Conservation (phyloP, 176 grass and related monocot species). For the Juncus effusus region DNA sequence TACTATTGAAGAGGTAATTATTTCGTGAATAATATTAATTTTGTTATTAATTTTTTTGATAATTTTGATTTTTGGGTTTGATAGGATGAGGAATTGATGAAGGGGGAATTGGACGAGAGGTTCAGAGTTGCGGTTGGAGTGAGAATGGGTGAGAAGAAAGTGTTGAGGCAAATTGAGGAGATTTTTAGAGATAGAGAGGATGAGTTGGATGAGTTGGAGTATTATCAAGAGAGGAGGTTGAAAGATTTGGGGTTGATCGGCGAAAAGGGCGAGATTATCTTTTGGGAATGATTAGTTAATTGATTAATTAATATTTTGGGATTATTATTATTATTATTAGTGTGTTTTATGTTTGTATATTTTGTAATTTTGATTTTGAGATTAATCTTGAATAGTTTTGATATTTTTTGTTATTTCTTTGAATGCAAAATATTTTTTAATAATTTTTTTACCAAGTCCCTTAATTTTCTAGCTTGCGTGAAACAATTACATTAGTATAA, state of each 20-base stretch:
- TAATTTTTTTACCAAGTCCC: too few relatives aligned
- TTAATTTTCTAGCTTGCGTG: not conserved
- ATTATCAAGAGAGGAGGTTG: slow-evolving; percentile 94
- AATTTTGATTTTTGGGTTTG: slow-evolving; percentile 25
- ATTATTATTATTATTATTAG: slow-evolving; percentile 5
- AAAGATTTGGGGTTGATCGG: slow-evolving; percentile 76
- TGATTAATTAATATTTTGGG: not conserved
- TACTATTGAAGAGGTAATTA: slow-evolving; percentile 67
- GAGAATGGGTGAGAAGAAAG: slow-evolving; percentile 82
- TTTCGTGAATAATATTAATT: not conserved
- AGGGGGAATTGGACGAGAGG: slow-evolving; percentile 45
- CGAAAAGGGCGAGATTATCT: slow-evolving; percentile 94
- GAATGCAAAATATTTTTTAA: not conserved
- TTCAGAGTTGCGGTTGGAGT: slow-evolving; percentile 54
- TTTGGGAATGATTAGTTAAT: slow-evolving; percentile 71
- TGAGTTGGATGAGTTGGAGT: slow-evolving; percentile 82
- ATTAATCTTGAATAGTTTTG: not conserved
- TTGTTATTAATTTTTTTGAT: not conserved
- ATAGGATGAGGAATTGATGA: slow-evolving; percentile 72
- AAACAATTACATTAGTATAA: not conserved
- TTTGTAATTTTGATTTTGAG: not conserved
- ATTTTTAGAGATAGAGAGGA: slow-evolving; percentile 70
- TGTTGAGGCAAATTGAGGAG: slow-evolving; percentile 70
- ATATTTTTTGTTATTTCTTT: not conserved
- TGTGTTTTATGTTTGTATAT: not conserved